phyloP scores from a whole-genome alignment of 78 protist genomes.

The Chrysochromulina tobinii region DNA sequence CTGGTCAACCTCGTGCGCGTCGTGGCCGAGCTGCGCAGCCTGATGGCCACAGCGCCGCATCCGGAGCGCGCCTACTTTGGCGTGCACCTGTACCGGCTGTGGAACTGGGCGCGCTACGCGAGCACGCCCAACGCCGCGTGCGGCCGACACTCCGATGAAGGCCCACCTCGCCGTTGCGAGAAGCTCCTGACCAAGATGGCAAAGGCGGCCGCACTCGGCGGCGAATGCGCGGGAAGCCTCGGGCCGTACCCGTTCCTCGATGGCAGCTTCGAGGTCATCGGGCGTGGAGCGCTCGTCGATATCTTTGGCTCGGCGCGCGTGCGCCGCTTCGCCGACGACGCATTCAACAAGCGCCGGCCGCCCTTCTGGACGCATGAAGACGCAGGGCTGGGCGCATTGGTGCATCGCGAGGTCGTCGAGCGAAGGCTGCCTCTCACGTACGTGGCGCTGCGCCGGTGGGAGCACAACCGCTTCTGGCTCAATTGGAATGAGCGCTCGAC shows the following conservation, averaged over 20 bases:
- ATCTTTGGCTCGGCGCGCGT: neutral
- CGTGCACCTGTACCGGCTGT: neutral
- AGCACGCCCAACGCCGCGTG: neutral
- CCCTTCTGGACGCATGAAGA: neutral
- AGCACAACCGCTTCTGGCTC: neutral
- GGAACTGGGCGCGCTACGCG: neutral
- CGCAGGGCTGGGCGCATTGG: neutral
- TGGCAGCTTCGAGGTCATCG: neutral
- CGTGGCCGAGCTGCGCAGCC: no score
- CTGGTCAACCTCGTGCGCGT: no score
- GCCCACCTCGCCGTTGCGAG: neutral
- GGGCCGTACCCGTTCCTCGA: constrained; percentile 1
- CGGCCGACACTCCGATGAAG: neutral
- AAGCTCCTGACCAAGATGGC: no score
- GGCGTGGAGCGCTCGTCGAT: neutral
- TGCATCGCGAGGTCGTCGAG: neutral
- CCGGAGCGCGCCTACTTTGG: no score
- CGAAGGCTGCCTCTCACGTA: neutral
- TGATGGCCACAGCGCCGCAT: no score
- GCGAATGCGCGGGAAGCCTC: neutral
- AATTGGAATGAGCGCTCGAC: neutral
- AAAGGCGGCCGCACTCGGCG: neutral
- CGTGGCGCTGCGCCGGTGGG: neutral
- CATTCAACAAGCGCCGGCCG: neutral
- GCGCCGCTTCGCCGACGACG: neutral